These are phyloP conservation scores for Cokeromyces recurvatus DNA, from an alignment of 371 early-diverging fungal species.

Conservation along the genomic window DNA sequence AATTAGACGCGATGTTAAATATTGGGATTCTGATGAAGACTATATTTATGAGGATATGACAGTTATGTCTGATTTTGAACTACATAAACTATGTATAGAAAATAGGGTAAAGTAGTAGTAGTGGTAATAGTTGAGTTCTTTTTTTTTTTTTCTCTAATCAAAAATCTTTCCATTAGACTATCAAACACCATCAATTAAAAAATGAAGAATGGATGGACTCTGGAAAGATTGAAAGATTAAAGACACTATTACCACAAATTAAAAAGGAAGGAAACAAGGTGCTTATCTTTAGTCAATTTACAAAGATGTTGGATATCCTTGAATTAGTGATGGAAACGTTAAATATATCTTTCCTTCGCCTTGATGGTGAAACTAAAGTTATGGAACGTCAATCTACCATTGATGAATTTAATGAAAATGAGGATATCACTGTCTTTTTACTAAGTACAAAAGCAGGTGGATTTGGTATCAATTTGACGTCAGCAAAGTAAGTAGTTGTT, in stretches of 20 bases:
- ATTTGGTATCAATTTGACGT: conserved; percentile 87
- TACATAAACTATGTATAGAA: conserved; percentile 65
- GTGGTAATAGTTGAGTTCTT: neutral
- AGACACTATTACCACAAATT: conserved; percentile 54
- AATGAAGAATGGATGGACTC: conserved; percentile 71
- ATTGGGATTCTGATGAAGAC: conserved; percentile 64
- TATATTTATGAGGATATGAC: conserved; percentile 85
- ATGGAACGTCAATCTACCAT: conserved; percentile 72
- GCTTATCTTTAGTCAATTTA: conserved; percentile 82
- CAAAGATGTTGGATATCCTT: conserved; percentile 63
- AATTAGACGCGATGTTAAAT: conserved; percentile 46
- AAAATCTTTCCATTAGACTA: conserved; percentile 22
- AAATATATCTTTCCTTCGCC: conserved; percentile 42
- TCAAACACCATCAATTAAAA: conserved; percentile 48
- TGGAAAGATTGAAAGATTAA: conserved; percentile 68
- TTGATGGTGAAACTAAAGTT: conserved; percentile 67
- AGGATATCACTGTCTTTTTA: conserved; percentile 70
- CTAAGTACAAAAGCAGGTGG: conserved; percentile 92
- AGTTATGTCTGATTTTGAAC: conserved; percentile 82
- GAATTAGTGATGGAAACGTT: conserved; percentile 49
- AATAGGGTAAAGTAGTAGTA: conserved; percentile 41
- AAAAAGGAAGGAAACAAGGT: conserved; percentile 51
- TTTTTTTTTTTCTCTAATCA: neutral
- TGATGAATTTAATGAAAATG: conserved; percentile 69
- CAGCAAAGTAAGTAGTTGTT: conserved; percentile 62